Evolutionary conservation across 2,329 filamentous ascomycete species (phyloP).

Genomic region (Sporothrix brunneoviolacea): DNA sequence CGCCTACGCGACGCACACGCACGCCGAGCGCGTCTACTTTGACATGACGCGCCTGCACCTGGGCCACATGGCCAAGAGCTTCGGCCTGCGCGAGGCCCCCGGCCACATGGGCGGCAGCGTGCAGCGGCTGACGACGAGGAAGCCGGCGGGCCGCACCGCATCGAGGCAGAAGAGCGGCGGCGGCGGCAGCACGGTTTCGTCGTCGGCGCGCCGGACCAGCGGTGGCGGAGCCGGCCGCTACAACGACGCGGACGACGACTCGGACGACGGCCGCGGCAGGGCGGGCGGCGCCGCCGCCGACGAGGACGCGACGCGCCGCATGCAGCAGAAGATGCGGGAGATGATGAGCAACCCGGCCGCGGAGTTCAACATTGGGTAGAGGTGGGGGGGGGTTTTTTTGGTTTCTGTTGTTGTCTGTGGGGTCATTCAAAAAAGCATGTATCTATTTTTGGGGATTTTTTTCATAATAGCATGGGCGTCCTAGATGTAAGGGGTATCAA

Average conservation of each 20-base stretch:
- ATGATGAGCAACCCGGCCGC: conserved; percentile 19
- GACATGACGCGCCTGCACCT: conserved; percentile 88
- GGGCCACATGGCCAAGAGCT: conserved; percentile 90
- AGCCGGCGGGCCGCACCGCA: conserved; percentile 11
- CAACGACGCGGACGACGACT: conserved; percentile 18
- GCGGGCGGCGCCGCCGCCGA: conserved; percentile 38
- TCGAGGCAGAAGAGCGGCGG: neutral
- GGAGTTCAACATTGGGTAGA: conserved; percentile 23
- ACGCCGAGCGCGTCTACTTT: conserved; percentile 78
- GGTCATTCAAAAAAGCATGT: no score
- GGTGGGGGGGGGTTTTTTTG: neutral
- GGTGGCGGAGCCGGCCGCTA: no score
- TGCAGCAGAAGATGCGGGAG: conserved; percentile 25
- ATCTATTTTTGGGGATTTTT: neutral
- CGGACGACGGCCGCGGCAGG: conserved; percentile 31
- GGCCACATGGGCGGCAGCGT: conserved; percentile 65
- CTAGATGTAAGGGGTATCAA: no score
- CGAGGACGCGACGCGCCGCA: conserved; percentile 55
- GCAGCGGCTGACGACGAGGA: conserved; percentile 36
- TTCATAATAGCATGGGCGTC: conserved; percentile 4
- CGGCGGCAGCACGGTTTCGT: neutral
- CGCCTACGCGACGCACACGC: conserved; percentile 89
- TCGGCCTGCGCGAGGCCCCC: conserved; percentile 81
- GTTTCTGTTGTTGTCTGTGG: neutral
- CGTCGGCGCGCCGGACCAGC: neutral